These are phyloP conservation scores for Argentina anserina DNA, from an alignment of 306 rosid species.

Conservation along the genomic window DNA sequence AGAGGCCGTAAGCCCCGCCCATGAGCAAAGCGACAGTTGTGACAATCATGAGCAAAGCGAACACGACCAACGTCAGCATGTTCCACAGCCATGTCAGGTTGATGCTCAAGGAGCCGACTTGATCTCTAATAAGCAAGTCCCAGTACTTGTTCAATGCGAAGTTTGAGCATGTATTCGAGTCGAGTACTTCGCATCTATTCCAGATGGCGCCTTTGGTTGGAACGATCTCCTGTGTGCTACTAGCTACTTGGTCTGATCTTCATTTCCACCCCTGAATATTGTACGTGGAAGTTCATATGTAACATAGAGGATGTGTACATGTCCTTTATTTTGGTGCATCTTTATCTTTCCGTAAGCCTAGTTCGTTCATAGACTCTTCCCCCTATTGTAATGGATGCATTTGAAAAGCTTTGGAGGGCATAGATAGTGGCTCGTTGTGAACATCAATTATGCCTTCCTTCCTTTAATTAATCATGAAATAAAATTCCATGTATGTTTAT, in stretches of 20 bases:
- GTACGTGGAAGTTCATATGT: background rate
- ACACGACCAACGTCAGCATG: background rate
- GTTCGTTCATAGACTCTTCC: background rate
- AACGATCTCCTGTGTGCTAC: background rate
- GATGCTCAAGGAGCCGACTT: background rate
- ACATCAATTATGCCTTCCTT: background rate
- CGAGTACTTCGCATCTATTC: too few species aligned
- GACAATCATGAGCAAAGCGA: background rate
- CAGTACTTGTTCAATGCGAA: background rate
- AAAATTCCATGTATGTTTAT: background rate
- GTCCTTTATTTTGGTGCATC: background rate
- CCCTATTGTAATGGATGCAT: slow-evolving; percentile 1
- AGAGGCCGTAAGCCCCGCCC: background rate
- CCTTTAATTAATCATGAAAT: slow-evolving; percentile 5
- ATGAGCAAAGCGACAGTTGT: background rate
- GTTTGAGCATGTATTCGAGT: background rate
- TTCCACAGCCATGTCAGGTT: slow-evolving; percentile 5
- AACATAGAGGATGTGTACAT: slow-evolving; percentile 21
- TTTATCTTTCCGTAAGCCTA: background rate
- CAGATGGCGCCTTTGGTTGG: background rate
- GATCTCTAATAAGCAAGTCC: background rate
- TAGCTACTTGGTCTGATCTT: background rate
- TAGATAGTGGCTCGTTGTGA: background rate
- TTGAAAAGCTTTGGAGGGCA: background rate
- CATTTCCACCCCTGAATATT: background rate